Base-by-base conservation (phyloP, 116 monocot species). In the Dioscorea cayenensis region DNA sequence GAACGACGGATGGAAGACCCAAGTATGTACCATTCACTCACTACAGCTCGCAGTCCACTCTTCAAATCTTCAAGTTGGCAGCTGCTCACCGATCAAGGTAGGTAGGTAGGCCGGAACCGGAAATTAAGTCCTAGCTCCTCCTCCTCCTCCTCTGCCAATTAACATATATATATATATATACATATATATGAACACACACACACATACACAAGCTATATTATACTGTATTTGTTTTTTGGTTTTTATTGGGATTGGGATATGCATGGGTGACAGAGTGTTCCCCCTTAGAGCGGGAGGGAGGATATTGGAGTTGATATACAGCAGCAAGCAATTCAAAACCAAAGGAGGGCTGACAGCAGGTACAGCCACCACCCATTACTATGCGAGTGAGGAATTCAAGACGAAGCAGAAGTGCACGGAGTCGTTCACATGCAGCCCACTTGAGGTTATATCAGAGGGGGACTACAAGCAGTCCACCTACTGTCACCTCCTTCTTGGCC, bases 401-500 rank as follows among this genome's bases (percentile, higher is more conserved):
- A 27, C 71, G 14, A 82, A 71, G 74, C 79, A 77, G 76, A 68
- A 49, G 43, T 36, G 5, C 13, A 81, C 77, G 3, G 20, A 67
- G 37, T 75, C 68, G 20, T 78, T 66, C 76, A 68, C 77, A 23
- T 86, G 84, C 70, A 89, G 92, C 79, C 92, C 92, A 0, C 1
- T 49, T 48, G 92, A 89, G 63, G 84, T 84, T 21, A 82, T 92
- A 49, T 51, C 71, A 36, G 73, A 58, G 11, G 75, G 76, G 0
- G 92, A 92, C 72, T 84, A 79, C 86, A 62, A 72, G 43, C 84
- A 89, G 68, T 69, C 77, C 55, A 80, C 80, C 66, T 92, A 92
- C 82, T 89, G 86, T 68, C 92, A 92, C 79, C 88, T 92, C 68
- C 80, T 92, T 14, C 70, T 78, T 16, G 92, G 92, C 21, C 83